These are phyloP conservation scores for Akebia trifoliata DNA, from an alignment of 164 flowering plant genomes.

Conservation along the genomic window DNA sequence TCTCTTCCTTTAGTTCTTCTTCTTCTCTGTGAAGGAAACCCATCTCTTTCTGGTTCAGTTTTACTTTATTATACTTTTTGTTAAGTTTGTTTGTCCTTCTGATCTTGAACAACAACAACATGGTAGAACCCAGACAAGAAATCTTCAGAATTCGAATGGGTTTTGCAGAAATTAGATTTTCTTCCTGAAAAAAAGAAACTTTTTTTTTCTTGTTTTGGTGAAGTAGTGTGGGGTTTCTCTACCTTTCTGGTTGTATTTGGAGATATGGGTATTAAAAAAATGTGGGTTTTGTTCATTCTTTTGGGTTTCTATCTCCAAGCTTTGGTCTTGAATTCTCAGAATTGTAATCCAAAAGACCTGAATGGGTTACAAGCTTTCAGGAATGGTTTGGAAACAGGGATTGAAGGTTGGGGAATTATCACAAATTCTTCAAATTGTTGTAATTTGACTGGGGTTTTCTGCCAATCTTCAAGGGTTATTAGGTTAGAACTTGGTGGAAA, in stretches of 20 bases:
- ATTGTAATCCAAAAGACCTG: slow-evolving; percentile 36
- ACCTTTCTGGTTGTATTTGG: neutral
- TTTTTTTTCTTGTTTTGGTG: neutral
- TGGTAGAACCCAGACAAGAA: neutral
- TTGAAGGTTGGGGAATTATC: slow-evolving; percentile 30
- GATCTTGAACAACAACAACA: neutral
- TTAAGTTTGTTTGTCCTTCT: neutral
- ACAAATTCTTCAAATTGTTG: slow-evolving; percentile 23
- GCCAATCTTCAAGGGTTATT: slow-evolving; percentile 16
- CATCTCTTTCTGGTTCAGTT: neutral
- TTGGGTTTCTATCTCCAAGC: slow-evolving; percentile 18
- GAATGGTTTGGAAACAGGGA: slow-evolving; percentile 17
- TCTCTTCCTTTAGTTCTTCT: neutral
- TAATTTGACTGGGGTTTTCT: slow-evolving; percentile 20
- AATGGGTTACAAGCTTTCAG: slow-evolving; percentile 34
- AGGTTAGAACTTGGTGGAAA: slow-evolving; percentile 18
- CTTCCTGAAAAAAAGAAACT: too few species aligned
- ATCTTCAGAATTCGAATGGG: neutral
- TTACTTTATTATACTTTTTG: neutral
- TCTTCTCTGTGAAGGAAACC: neutral
- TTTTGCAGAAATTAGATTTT: neutral
- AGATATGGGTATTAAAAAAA: slow-evolving; percentile 14
- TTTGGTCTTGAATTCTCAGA: slow-evolving; percentile 24
- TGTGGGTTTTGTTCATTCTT: slow-evolving; percentile 15
- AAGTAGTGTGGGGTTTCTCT: neutral